Evolutionary conservation across 352 stramenopile species (phyloP), one percentile per base, ranked within the genome.

Genomic region (Globisporangium carolinianum): DNA sequence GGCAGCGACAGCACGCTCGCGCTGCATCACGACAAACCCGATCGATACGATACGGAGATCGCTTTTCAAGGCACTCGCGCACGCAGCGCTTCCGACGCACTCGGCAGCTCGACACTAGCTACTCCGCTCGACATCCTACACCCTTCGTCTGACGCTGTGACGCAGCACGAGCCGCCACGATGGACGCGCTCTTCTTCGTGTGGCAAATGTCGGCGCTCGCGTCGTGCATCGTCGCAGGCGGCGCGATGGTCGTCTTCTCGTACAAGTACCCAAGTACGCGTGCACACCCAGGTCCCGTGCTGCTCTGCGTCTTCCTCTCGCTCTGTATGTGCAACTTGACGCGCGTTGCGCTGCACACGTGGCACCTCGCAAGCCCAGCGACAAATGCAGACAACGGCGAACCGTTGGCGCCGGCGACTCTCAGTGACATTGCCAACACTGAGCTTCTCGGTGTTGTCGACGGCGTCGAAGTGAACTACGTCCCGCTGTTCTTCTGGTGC

Each of bases 401-500:
- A 17, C 38, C 11, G 9, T 51, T 53, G 47, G 48, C 15, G 0
- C 68, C 78, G 0, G 73, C 75, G 36, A 91, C 83, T 5, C 55
- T 93, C 6, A 83, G 70, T 57, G 61, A 79, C 58, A 71, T 89
- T 15, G 80, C 83, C 12, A 91, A 87, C 67, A 51, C 69, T 11
- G 71, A 87, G 52, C 59, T 90, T 3, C 54, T 62, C 0, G 63
- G 72, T 38, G 56, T 62, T 15, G 47, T 67, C 39, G 53, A 50
- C 3, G 53, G 49, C 6, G 46, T 87, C 49, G 73, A 76, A 52
- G 18, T 37, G 17, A 55, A 60, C 15, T 89, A 90, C 63, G 67
- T 78, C 18, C 58, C 72, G 9, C 85, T 90, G 62, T 89, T 91
- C 71, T 94, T 94, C 61, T 94, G 84, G 84, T 75, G 71, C 61